These are phyloP conservation scores for Alternaria tenuissima DNA, from an alignment of 2,329 filamentous ascomycete genomes.

Conservation along the genomic window DNA sequence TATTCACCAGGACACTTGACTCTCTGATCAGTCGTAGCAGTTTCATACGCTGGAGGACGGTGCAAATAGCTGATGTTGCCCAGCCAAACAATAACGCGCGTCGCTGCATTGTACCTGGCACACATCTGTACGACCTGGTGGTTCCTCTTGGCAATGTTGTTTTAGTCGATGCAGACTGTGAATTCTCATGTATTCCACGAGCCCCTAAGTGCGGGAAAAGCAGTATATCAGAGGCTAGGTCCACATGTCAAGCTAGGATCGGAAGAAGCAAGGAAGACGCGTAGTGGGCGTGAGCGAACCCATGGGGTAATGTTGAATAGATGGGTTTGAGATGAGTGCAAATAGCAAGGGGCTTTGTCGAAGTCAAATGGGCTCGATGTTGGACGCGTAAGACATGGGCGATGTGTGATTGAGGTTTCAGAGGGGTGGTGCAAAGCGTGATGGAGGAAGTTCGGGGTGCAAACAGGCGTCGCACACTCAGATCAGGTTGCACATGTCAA, in stretches of 20 bases:
- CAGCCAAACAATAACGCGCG: too few relatives aligned
- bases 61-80: too few relatives aligned
- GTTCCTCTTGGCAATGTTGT: too few relatives aligned
- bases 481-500: constrained; percentile 30
- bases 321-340: not conserved
- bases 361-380: not conserved
- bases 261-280: not conserved
- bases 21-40: too few relatives aligned
- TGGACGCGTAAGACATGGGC: not conserved
- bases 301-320: not conserved
- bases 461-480: constrained; percentile 21
- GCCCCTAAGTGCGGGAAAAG: not conserved
- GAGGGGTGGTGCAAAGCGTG: constrained; percentile 22
- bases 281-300: not conserved
- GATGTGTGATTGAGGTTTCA: constrained; percentile 27
- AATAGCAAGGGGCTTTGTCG: not conserved
- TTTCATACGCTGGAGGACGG: too few relatives aligned
- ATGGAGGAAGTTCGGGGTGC: constrained; percentile 11
- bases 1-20: too few relatives aligned
- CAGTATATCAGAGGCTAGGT: not conserved
- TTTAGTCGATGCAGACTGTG: too few relatives aligned
- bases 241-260: not conserved
- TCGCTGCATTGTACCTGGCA: too few relatives aligned
- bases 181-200: too few relatives aligned
- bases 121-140: too few relatives aligned